These are phyloP conservation scores for Tephrocybe sp. DNA, from an alignment of 768 basidiomycete species.

Conservation along the genomic window DNA sequence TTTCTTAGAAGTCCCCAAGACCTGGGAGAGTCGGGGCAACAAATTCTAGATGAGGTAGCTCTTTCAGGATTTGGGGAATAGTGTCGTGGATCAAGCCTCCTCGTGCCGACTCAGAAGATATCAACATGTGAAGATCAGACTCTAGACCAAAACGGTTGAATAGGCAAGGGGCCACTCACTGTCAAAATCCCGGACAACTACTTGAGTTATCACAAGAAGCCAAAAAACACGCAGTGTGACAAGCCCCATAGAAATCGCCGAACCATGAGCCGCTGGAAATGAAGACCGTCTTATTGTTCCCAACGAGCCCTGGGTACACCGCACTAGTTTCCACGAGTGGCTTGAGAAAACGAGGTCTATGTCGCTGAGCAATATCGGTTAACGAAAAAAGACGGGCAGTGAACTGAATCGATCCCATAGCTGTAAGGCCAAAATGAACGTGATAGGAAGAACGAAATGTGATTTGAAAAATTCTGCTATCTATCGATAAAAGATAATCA, in stretches of 20 bases:
- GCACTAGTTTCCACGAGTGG: neutral
- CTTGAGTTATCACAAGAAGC: neutral
- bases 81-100: too few relatives aligned
- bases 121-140: neutral
- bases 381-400: neutral
- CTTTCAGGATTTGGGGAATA: too few relatives aligned
- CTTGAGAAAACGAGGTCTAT: neutral
- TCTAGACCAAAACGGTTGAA: neutral
- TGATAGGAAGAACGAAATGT: too few relatives aligned
- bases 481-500: too few relatives aligned
- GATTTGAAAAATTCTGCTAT: too few relatives aligned
- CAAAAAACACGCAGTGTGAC: constrained; percentile 5
- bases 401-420: neutral
- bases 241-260: constrained; percentile 8
- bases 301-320: neutral
- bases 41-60: too few relatives aligned
- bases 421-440: too few relatives aligned
- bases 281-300: neutral
- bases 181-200: too few relatives aligned
- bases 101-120: neutral
- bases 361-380: constrained; percentile 4
- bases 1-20: too few relatives aligned
- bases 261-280: neutral
- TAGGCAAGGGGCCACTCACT: too few relatives aligned
- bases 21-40: neutral